phyloP scores from a whole-genome alignment of 371 early-diverging fungal species.

The Mucor mucedo region DNA sequence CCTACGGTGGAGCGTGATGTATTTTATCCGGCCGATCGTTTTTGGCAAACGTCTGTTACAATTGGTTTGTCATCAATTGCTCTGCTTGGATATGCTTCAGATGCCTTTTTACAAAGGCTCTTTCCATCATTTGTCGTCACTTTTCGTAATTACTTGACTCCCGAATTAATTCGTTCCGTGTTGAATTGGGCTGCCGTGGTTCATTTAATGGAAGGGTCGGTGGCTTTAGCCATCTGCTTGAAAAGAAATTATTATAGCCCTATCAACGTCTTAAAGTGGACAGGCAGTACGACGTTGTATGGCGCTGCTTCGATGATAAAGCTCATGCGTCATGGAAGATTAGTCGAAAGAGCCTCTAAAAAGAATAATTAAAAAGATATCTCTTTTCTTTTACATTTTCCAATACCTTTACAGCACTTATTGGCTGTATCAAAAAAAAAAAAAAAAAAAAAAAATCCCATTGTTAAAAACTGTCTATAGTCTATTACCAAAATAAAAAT shows the following conservation, averaged over 20 bases:
- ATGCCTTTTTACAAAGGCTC: constrained; percentile 17
- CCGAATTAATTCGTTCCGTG: neutral
- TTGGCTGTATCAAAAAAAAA: neutral
- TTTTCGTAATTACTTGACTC: constrained; percentile 20
- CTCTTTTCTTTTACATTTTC: neutral
- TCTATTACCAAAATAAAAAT: no score
- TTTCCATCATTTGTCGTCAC: constrained; percentile 15
- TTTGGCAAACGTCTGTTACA: constrained; percentile 18
- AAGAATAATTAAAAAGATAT: neutral
- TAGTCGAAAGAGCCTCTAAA: constrained; percentile 12
- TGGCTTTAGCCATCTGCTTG: constrained; percentile 36
- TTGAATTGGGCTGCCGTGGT: constrained; percentile 16
- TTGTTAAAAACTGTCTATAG: no score
- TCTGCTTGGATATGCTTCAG: constrained; percentile 29
- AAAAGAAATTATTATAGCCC: constrained; percentile 48
- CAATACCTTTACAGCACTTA: no score
- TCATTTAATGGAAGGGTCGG: constrained; percentile 28
- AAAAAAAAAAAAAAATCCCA: neutral
- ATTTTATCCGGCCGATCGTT: constrained; percentile 29
- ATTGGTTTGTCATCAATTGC: constrained; percentile 21
- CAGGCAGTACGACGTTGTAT: constrained; percentile 37
- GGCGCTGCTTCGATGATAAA: constrained; percentile 37
- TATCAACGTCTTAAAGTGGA: constrained; percentile 42
- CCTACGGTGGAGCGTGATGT: constrained; percentile 26
- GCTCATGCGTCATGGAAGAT: constrained; percentile 28